These are phyloP conservation scores for Entomophthora muscae DNA, from an alignment of 371 early-diverging fungal genomes.

Conservation along the genomic window DNA sequence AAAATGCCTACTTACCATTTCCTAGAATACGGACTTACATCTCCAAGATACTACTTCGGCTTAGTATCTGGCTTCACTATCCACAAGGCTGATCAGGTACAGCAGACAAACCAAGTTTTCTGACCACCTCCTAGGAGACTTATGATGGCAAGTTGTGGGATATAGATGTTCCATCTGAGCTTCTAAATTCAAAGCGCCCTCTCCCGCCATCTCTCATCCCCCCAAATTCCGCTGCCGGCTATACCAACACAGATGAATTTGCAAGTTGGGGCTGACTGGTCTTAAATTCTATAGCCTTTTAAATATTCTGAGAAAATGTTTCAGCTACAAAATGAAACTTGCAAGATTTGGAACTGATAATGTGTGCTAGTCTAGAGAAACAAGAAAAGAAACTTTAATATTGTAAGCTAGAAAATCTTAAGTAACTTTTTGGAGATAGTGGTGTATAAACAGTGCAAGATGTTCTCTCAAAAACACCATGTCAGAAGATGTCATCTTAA, in stretches of 20 bases:
- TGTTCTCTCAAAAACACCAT: too few relatives aligned
- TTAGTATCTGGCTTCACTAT: background rate
- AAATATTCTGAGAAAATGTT: too few relatives aligned
- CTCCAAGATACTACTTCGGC: background rate
- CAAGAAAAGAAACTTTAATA: too few relatives aligned
- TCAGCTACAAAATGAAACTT: too few relatives aligned
- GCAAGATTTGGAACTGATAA: too few relatives aligned
- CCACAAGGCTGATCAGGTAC: background rate
- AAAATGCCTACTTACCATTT: too few relatives aligned
- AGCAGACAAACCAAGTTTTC: background rate
- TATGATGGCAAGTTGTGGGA: background rate
- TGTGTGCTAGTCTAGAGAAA: too few relatives aligned
- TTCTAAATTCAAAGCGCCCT: background rate
- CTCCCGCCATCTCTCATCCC: background rate
- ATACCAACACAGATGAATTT: background rate
- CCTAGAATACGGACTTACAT: background rate
- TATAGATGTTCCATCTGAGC: background rate
- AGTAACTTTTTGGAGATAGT: too few relatives aligned
- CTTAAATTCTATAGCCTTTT: too few relatives aligned
- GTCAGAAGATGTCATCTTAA: too few relatives aligned
- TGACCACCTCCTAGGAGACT: background rate
- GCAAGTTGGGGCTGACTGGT: background rate
- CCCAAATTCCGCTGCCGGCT: background rate
- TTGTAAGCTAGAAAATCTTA: too few relatives aligned
- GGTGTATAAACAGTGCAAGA: too few relatives aligned